A percentile compares a stretch with the other conserved stretches of the same genome.
phyloP scores from a whole-genome alignment of 108 stramenopile species.

The Cyclotella atomus region DNA sequence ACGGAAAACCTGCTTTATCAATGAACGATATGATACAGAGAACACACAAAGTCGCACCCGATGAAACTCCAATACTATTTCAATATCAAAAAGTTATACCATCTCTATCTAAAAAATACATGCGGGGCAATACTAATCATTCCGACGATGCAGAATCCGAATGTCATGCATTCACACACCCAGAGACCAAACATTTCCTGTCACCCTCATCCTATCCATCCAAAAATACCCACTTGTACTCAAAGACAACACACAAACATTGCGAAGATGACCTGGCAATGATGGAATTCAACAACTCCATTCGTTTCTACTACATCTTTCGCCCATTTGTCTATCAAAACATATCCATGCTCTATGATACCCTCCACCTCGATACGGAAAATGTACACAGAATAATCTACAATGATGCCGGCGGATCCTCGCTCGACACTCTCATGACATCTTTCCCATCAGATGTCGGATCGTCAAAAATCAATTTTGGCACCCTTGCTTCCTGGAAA shows the following conservation, averaged over 20 bases:
- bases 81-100: too few species aligned
- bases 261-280: conserved; percentile 40
- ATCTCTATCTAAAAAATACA: too few species aligned
- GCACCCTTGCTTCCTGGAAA: neutral
- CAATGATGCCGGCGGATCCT: neutral
- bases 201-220: neutral
- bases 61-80: neutral
- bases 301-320: conserved; percentile 38
- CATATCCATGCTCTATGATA: neutral
- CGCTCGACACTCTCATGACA: neutral
- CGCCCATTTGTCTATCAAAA: conserved; percentile 5
- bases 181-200: neutral
- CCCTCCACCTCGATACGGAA: neutral
- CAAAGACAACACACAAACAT: too few species aligned
- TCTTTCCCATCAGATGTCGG: neutral
- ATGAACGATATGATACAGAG: neutral
- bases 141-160: neutral
- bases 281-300: conserved; percentile 17
- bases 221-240: neutral
- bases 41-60: neutral
- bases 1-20: neutral
- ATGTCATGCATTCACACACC: neutral
- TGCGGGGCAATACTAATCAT: too few species aligned
- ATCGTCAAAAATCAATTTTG: neutral
- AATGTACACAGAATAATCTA: neutral